phyloP scores from a whole-genome alignment of 2,329 filamentous ascomycete genomes.

The Xylaria sp. region DNA sequence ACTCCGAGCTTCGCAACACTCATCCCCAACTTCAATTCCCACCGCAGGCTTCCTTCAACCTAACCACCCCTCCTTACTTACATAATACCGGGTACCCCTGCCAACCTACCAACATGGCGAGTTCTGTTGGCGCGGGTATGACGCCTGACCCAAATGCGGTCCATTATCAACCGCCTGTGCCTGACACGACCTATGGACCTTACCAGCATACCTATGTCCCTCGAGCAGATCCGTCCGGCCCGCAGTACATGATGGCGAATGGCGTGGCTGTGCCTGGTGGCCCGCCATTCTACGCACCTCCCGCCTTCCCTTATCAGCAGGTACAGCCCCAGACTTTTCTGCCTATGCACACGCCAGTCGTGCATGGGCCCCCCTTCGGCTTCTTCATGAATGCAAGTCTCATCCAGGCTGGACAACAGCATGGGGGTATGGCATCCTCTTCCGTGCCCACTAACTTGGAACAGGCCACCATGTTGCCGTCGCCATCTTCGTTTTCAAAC shows the following conservation, averaged over 20 bases:
- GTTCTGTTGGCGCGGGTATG: constrained; percentile 50
- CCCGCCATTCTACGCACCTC: constrained; percentile 9
- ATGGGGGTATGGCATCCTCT: not conserved
- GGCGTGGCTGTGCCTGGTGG: not conserved
- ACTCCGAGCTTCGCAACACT: constrained; percentile 15
- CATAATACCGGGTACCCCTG: constrained; percentile 23
- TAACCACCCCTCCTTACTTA: constrained; percentile 10
- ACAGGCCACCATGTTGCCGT: not conserved
- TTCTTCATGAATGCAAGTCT: constrained; percentile 27
- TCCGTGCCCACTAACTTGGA: constrained; percentile 13
- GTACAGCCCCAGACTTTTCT: constrained; percentile 25
- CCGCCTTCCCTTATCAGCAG: constrained; percentile 33
- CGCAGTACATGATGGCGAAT: constrained; percentile 39
- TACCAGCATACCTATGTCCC: constrained; percentile 62
- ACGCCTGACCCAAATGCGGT: constrained; percentile 49
- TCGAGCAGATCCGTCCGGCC: constrained; percentile 50
- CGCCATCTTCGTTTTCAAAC: not conserved
- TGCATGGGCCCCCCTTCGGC: not conserved
- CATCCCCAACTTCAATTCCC: no score
- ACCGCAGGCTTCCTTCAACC: constrained; percentile 22
- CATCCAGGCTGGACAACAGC: not conserved
- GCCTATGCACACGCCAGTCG: constrained; percentile 17
- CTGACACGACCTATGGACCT: constrained; percentile 61
- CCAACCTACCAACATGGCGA: constrained; percentile 42
- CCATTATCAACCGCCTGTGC: constrained; percentile 64